These are phyloP conservation scores for Rubus idaeus DNA, from an alignment of 306 rosid species.

Conservation along the genomic window DNA sequence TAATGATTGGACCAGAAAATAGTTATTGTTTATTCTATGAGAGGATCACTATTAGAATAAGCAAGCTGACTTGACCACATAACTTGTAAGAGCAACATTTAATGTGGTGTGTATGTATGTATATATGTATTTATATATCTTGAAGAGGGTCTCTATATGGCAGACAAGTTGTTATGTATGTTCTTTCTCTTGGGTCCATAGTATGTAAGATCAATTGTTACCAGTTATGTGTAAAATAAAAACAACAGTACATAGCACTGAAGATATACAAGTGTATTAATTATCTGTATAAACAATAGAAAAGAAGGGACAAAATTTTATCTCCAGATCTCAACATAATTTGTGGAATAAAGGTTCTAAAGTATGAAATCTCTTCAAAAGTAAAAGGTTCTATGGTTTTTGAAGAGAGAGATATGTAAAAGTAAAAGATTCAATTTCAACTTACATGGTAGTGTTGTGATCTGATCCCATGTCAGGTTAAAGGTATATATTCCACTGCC, in stretches of 20 bases:
- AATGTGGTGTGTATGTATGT: neutral
- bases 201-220: neutral
- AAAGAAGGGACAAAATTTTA: neutral
- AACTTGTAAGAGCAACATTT: slow-evolving; percentile 19
- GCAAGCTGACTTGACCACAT: slow-evolving; percentile 11
- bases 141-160: slow-evolving; percentile 13
- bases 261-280: neutral
- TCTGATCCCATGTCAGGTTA: slow-evolving; percentile 62
- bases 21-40: slow-evolving; percentile 1
- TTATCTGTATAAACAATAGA: neutral
- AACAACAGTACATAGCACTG: neutral
- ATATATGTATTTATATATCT: neutral
- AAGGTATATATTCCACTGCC: slow-evolving; percentile 71
- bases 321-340: neutral
- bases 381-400: neutral
- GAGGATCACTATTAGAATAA: slow-evolving; percentile 6
- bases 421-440: slow-evolving; percentile 18
- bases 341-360: neutral
- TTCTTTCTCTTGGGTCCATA: neutral
- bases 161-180: neutral
- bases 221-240: neutral
- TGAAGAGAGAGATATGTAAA: neutral
- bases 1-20: slow-evolving; percentile 19
- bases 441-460: slow-evolving; percentile 67
- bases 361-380: neutral